Conservation (phyloP, 2,329 filamentous ascomycete genomes). For the Pseudogymnoascus sp. region DNA sequence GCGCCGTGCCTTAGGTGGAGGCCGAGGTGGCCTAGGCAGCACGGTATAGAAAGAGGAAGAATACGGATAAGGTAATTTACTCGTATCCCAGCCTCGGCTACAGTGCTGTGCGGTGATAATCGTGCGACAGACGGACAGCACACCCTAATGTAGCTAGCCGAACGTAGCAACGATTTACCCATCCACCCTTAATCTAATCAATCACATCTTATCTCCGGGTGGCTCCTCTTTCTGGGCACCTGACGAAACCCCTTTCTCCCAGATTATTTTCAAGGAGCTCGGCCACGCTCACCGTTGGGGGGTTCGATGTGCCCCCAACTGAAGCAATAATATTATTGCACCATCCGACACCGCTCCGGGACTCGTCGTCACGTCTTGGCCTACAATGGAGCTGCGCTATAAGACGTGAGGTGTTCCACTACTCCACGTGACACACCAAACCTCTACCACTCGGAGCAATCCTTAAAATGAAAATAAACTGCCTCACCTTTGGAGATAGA, state of each 20-base stretch:
- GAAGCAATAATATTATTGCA: neutral
- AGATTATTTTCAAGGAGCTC: neutral
- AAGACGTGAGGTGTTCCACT: neutral
- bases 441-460: neutral
- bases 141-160: neutral
- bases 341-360: neutral
- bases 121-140: neutral
- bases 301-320: neutral
- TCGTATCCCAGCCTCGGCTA: neutral
- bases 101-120: neutral
- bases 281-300: neutral
- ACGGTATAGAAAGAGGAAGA: neutral
- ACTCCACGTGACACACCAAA: neutral
- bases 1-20: neutral
- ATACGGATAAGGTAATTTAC: neutral
- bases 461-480: neutral
- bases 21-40: neutral
- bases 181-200: neutral
- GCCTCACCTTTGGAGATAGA: neutral
- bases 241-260: neutral
- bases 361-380: neutral
- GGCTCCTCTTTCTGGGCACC: neutral
- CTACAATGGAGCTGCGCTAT: neutral
- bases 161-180: constrained; percentile 5
- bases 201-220: constrained; percentile 4